Conservation (phyloP, 768 basidiomycete genomes). For the Pisolithus albus region DNA sequence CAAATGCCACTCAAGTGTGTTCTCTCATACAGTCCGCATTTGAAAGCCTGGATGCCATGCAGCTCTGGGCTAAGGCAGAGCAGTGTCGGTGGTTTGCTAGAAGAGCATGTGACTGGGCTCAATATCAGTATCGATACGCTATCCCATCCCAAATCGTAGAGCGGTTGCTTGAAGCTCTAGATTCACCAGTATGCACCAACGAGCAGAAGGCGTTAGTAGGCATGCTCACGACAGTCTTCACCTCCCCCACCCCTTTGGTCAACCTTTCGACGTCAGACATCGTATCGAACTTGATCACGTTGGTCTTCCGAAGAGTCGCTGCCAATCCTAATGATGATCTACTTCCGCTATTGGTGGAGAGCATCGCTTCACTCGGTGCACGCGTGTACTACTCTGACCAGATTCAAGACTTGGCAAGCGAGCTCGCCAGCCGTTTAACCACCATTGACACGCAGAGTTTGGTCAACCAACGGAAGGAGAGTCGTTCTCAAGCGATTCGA, state of each 20-base stretch:
- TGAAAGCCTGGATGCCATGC: conserved; percentile 53
- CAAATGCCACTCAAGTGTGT: conserved; percentile 69
- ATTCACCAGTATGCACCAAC: conserved; percentile 37
- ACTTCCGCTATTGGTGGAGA: conserved; percentile 61
- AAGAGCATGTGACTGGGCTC: conserved; percentile 78
- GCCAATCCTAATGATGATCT: conserved; percentile 58
- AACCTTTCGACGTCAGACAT: conserved; percentile 90
- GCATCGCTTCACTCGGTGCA: conserved; percentile 77
- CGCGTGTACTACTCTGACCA: conserved; percentile 97
- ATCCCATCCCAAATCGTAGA: conserved; percentile 84
- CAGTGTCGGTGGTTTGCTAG: conserved; percentile 82
- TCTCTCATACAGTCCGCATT: conserved; percentile 67
- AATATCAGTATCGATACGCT: conserved; percentile 89
- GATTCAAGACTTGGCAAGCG: conserved; percentile 85
- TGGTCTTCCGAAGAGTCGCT: conserved; percentile 65
- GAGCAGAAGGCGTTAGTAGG: conserved; percentile 58
- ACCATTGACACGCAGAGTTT: conserved; percentile 62
- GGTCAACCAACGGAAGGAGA: conserved; percentile 34
- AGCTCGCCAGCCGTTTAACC: conserved; percentile 69
- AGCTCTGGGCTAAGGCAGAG: conserved; percentile 59
- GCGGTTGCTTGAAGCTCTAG: conserved; percentile 58
- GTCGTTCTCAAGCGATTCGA: conserved; percentile 60
- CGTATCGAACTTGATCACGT: conserved; percentile 65
- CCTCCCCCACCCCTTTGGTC: conserved; percentile 72
- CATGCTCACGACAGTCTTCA: conserved; percentile 83